Evolutionary conservation across 108 stramenopile species (phyloP), one percentile per base, ranked within the genome.

Genomic region (Licmophora abbreviata): DNA sequence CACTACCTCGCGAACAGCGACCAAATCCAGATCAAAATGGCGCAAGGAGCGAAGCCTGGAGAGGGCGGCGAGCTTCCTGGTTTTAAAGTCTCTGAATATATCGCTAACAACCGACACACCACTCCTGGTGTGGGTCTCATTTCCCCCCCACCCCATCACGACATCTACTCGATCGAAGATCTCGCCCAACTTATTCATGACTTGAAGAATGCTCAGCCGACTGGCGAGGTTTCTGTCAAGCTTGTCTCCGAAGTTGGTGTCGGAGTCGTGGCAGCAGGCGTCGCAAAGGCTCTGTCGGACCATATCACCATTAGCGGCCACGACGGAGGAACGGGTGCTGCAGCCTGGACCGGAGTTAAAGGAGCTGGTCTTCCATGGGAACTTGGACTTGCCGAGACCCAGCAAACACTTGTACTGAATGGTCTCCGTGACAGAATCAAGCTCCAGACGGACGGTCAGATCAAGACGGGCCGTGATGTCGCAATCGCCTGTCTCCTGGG

Each of bases 231-330:
- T 17, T 89, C 86, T 21, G 94, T 95, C n/a, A 98, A 98, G 74
- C 88, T 98, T 48, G 97, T 98, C 28, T 95, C 95, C 44, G 95
- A 97, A 71, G 95, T 95, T n/a, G 97, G 97, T 40, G 91, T 96
- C 7, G 95, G 95, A 47, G 92, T 93, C 41, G 83, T 96, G 51
- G 95, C 95, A 21, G 95, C 93, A 41, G 95, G 95, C 58, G 92
- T 93, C n/a, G 91, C 89, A 6, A 96, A 96, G 73, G 95, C 93
- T 38, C 80, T 94, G 44, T 79, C 95, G 28, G 95, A 96, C 71
- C 91, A 94, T 54, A 91, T 96, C 61, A 74, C 79, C 12, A 82
- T 96, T 56, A 79, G 79, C 64, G 95, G 95, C 27, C 87, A 91
- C 51, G 95, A 96, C 55, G 95, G 95, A 50, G 95, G 95, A 48